Evolutionary conservation across 2,329 filamentous ascomycete genomes (phyloP), one percentile per base, ranked within the genome.

Genomic region (Colletotrichum navitas): DNA sequence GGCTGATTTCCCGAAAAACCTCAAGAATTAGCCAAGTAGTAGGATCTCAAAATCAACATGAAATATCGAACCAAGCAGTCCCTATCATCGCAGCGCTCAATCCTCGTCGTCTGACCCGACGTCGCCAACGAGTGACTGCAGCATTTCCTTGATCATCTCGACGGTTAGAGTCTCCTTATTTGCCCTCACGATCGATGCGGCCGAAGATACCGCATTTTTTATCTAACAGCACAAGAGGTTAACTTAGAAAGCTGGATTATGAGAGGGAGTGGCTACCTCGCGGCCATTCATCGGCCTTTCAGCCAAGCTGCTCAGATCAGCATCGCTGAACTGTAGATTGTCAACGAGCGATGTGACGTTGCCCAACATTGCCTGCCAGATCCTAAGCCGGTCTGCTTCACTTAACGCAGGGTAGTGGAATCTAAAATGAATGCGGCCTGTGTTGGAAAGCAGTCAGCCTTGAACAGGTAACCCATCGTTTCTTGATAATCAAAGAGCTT

Each of bases 341-440:
- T 26, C 26, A 1, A 55, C 29, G 12, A 29, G 2, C 16, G 10
- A 18, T 2, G 52, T 29, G 24, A 51, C 47, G n/a, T 24, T 26
- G 16, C 14, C 29, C 16, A 61, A 10, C 41, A 61, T 47, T 11
- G 26, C 29, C 12, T 49, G 6, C 59, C 59, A 61, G 5, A 61
- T 36, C 29, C 29, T 47, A 10, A 47, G 29, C 18, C 43, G 39
- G 2, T 21, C 29, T 36, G 14, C 32, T 6, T 18, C 41, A 8
- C 29, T 16, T 8, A 61, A 26, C 6, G 41, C 16, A 12, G 39
- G 18, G 41, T 61, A 61, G 18, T 61, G 58, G 36, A 47, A 49
- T 14, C 11, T 11, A 21, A 61, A 61, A 16, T 61, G 58, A 32
- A 61, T 61, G 24, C 58, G 58, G n/a, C 58, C 58, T 55, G 16